Conservation (phyloP, 2,329 filamentous ascomycete species). For the Aurifilum marmelostoma region DNA sequence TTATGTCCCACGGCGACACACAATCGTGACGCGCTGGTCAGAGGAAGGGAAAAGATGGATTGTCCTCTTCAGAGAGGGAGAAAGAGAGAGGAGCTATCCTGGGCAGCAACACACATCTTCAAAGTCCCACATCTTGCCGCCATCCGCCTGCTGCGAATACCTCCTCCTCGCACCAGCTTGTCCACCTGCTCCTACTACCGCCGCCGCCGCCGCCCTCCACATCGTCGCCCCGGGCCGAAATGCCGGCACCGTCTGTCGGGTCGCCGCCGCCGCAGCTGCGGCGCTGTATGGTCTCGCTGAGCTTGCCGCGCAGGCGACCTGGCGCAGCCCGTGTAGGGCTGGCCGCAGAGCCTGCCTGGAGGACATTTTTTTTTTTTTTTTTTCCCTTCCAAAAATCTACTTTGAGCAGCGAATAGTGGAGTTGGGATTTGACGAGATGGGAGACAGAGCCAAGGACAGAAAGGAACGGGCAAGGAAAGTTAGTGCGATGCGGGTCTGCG, state of each 20-base stretch:
- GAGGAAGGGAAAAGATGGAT: no score
- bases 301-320: slow-evolving; percentile 3
- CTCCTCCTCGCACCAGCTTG: background rate
- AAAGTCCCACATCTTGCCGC: slow-evolving; percentile 52
- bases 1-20: background rate
- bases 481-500: background rate
- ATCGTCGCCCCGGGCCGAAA: background rate
- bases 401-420: background rate
- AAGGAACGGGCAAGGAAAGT: background rate
- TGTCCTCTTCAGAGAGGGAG: no score
- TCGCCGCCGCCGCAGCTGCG: background rate
- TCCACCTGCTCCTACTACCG: background rate
- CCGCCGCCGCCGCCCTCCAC: background rate
- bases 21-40: no score
- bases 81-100: background rate
- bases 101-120: slow-evolving; percentile 41
- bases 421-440: background rate
- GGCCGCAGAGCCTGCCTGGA: slow-evolving; percentile 18
- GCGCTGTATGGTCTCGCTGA: background rate
- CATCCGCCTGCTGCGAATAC: slow-evolving; percentile 36
- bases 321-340: slow-evolving; percentile 21
- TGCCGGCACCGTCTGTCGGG: background rate
- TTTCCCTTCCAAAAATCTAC: no score
- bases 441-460: background rate
- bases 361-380: slow-evolving; percentile 14